Evolutionary conservation across 345 rosid genomes (phyloP).

Genomic region (Eutrema heterophyllum): DNA sequence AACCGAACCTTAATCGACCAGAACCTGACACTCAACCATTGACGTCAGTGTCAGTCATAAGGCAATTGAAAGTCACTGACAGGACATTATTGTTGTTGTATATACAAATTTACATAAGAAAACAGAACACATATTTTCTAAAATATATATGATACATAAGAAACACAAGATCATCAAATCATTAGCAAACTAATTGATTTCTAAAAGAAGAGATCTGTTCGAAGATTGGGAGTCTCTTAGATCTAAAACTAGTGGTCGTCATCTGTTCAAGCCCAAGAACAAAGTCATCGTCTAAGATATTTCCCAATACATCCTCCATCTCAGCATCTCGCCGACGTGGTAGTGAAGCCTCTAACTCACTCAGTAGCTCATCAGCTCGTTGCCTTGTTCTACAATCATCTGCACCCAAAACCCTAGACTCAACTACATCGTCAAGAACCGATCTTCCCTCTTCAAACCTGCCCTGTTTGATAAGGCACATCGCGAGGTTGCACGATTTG

Average conservation of each 20-base stretch:
- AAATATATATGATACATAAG: neutral
- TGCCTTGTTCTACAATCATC: constrained; percentile 47
- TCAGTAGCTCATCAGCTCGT: constrained; percentile 52
- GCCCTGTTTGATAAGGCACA: constrained; percentile 66
- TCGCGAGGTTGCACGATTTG: constrained; percentile 76
- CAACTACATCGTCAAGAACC: constrained; percentile 40
- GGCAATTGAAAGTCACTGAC: neutral
- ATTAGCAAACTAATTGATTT: constrained; percentile 55
- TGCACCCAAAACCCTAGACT: constrained; percentile 49
- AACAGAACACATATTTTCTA: neutral
- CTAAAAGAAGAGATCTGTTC: constrained; percentile 75
- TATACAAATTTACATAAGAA: constrained; percentile 3
- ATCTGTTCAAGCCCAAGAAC: constrained; percentile 51
- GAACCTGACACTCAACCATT: neutral
- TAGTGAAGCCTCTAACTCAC: constrained; percentile 38
- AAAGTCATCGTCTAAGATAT: constrained; percentile 49
- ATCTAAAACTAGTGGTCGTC: constrained; percentile 43
- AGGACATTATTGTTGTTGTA: constrained; percentile 30
- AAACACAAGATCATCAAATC: neutral
- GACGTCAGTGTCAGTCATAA: neutral
- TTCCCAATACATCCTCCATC: constrained; percentile 32
- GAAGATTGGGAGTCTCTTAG: constrained; percentile 84
- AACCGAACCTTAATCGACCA: neutral
- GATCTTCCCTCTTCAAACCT: constrained; percentile 51
- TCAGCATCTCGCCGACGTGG: constrained; percentile 19